Conservation (phyloP, 345 rosid genomes). For the Arabis hirsuta region DNA sequence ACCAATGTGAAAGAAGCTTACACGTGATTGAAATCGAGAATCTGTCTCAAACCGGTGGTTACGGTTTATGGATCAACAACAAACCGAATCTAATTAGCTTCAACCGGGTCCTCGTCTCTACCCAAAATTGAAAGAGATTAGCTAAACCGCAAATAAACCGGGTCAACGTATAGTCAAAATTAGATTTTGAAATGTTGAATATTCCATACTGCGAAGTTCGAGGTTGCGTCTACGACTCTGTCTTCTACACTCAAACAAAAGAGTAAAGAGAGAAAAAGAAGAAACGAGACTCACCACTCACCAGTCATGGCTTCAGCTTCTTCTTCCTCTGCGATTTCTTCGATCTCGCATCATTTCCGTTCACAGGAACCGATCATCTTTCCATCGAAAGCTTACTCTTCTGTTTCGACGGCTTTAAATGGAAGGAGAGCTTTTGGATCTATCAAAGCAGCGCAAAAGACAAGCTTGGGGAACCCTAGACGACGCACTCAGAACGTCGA, state of each 20-base stretch:
- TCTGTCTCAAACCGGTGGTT: slow-evolving; percentile 17
- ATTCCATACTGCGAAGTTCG: background rate
- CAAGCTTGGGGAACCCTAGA: slow-evolving; percentile 27
- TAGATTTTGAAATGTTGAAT: slow-evolving; percentile 7
- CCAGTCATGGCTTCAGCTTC: slow-evolving; percentile 33
- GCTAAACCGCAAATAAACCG: background rate
- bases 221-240: slow-evolving; percentile 32
- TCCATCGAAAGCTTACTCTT: slow-evolving; percentile 11
- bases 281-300: slow-evolving; percentile 10
- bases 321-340: background rate
- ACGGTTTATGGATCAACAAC: background rate
- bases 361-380: slow-evolving; percentile 13
- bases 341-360: slow-evolving; percentile 2
- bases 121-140: too few species aligned
- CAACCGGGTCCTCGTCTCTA: slow-evolving; percentile 5
- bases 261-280: slow-evolving; percentile 13
- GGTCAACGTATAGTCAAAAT: slow-evolving; percentile 11
- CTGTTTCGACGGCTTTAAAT: background rate
- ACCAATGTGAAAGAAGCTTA: slow-evolving; percentile 34
- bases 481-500: slow-evolving; percentile 53
- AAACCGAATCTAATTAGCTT: background rate
- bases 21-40: slow-evolving; percentile 29
- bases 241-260: slow-evolving; percentile 5
- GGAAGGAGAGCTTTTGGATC: slow-evolving; percentile 34
- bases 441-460: slow-evolving; percentile 44